These are phyloP conservation scores for Dactylella cylindrospora DNA, from an alignment of 2,329 filamentous ascomycete genomes.

Conservation along the genomic window DNA sequence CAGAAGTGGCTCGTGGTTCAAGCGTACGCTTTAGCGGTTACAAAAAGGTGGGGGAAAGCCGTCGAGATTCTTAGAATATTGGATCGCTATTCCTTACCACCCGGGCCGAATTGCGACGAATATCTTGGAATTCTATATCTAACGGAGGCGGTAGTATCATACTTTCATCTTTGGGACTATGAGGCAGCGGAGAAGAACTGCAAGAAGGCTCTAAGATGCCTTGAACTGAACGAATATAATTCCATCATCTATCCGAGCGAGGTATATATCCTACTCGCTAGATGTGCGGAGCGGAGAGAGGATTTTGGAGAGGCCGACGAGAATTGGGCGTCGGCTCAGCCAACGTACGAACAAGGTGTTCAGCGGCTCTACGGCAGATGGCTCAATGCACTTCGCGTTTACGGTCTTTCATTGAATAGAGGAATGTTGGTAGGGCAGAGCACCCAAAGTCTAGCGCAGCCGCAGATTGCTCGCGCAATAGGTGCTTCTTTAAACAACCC, in stretches of 20 bases:
- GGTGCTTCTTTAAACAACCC: background rate
- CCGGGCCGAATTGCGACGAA: background rate
- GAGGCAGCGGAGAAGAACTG: background rate
- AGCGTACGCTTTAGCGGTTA: constrained; percentile 2
- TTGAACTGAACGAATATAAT: background rate
- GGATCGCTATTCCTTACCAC: background rate
- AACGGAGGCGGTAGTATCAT: background rate
- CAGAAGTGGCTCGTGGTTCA: constrained; percentile 7
- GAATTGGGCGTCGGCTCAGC: too few relatives aligned
- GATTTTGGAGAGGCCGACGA: background rate
- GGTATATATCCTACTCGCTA: background rate
- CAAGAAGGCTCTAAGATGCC: background rate
- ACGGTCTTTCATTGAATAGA: too few relatives aligned
- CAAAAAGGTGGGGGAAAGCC: background rate
- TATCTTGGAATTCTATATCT: background rate
- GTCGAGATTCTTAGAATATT: background rate
- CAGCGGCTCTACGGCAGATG: too few relatives aligned
- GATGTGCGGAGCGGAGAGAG: background rate
- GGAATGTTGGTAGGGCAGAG: background rate
- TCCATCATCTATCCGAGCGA: background rate
- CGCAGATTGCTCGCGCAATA: background rate
- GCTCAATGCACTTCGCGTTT: too few relatives aligned
- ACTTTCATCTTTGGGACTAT: background rate
- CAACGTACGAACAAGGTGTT: background rate
- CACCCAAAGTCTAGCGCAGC: background rate